Evolutionary conservation across 371 early-diverging fungal genomes (phyloP), one percentile per base, ranked within the genome.

Genomic region (Apophysomyces ossiformis): DNA sequence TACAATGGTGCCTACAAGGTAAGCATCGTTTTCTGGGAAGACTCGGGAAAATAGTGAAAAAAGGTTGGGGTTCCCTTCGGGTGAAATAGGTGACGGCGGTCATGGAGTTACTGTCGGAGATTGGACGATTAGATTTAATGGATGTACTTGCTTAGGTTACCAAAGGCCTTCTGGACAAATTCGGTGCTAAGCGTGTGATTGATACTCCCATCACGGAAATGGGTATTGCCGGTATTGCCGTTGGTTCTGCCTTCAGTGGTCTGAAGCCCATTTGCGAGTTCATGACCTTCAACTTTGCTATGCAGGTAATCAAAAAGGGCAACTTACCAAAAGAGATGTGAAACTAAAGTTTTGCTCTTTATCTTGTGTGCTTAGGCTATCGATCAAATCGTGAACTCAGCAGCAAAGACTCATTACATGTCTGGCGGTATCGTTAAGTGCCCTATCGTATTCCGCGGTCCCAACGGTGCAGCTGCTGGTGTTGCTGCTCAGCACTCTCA

Each of bases 201-300:
- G 99, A 99, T 83, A 99, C 99, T 58, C 99, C 99, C 37, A 99
- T 99, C 68, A 99, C 98, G 44, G 99, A 99, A 83, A 94, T 95
- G 86, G 99, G 99, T 63, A 98, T 99, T 74, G 95, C 99, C 68
- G 99, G 99, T 78, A 78, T 99, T 63, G 99, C 99, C 73, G 93
- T 98, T 56, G 99, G 99, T 67, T 92, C 99, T 44, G 97, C 98
- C 37, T 89, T 97, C 68, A 84, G 90, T 66, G 99, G 99, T 37
- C 87, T 99, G 47, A 94, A 92, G 87, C 99, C 99, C 45, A 90
- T 99, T 68, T 97, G 98, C 87, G 99, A 99, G 82, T 99, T 99
- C 87, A 99, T 99, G 99, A 99, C 99, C 58, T 99, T 95, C 87
- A 99, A 99, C 92, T 99, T 99, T 89, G 93, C 99, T 54, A 95